Evolutionary conservation across 106 monocot genomes (phyloP), one percentile per base, ranked within the genome.

Genomic region (Platanthera guangdongensis): DNA sequence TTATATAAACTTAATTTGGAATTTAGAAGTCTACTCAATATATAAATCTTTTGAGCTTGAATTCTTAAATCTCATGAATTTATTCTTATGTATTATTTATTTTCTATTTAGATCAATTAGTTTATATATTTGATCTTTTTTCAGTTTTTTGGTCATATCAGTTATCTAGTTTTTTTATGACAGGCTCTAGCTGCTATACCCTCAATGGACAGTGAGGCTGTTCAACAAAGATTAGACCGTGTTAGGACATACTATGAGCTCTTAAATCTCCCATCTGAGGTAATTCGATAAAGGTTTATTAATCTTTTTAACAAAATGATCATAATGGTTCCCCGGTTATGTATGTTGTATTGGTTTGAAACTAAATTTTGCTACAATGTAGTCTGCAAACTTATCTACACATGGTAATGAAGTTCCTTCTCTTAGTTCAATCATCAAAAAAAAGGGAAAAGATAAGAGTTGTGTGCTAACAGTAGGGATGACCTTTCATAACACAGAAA

Each of bases 171-270:
- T 65, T 65, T 9, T 65, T 10, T 77, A 3, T 13, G 76, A 51
- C 80, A 99, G 97, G 97, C 94, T 80, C 74, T 99, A 72, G 97
- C 91, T 16, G 92, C 92, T 47, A 86, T 99, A 79, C 94, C 97
- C 50, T 88, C 94, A 65, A 86, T 99, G 57, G 91, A 94, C 76
- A 91, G 73, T 84, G 94, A 94, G 68, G 89, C 86, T 54, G 86
- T 99, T 53, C 91, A 87, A 79, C 93, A 94, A 62, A 86, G 94
- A 86, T 53, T 99, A 54, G 94, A 99, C 80, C 89, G 89, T 71
- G 94, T 99, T 52, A 82, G 91, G 76, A 99, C 89, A 68, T 99
- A 86, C 79, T 99, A 90, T 52, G 97, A 94, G 78, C 94, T 99
- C 46, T 68, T 99, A 46, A 99, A 94, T 85, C 79, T 99, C 73